phyloP scores from a whole-genome alignment of 495 filamentous ascomycete species.

The Venustampulla echinocandica region DNA sequence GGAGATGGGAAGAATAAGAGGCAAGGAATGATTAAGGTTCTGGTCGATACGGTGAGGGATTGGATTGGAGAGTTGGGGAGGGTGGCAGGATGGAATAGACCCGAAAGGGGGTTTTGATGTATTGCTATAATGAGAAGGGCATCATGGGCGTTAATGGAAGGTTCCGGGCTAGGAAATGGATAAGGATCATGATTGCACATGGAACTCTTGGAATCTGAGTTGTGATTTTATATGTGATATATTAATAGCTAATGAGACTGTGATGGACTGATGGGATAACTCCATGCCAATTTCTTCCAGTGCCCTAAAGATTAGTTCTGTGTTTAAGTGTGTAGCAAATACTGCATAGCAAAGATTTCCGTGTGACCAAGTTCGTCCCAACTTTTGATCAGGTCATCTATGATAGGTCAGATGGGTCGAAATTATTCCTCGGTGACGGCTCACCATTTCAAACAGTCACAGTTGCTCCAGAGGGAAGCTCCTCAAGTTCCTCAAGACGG shows the following conservation, averaged over 20 bases:
- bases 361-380: too few relatives aligned
- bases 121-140: background rate
- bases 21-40: constrained; percentile 82
- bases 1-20: constrained; percentile 47
- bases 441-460: too few relatives aligned
- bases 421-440: too few relatives aligned
- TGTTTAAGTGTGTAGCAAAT: constrained; percentile 11
- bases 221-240: too few relatives aligned
- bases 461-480: background rate
- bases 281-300: too few relatives aligned
- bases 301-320: too few relatives aligned
- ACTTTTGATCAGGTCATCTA: too few relatives aligned
- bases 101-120: constrained; percentile 22
- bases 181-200: background rate
- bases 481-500: constrained; percentile 17
- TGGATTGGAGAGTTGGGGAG: constrained; percentile 66
- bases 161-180: background rate
- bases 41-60: constrained; percentile 68
- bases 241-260: too few relatives aligned
- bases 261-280: too few relatives aligned
- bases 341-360: constrained; percentile 9
- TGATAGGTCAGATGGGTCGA: too few relatives aligned
- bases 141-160: constrained; percentile 4
- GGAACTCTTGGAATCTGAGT: too few relatives aligned
- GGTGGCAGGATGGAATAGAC: constrained; percentile 47